Base-by-base conservation (phyloP, 2,329 filamentous ascomycete genomes). In the Monosporascus cannonballus region DNA sequence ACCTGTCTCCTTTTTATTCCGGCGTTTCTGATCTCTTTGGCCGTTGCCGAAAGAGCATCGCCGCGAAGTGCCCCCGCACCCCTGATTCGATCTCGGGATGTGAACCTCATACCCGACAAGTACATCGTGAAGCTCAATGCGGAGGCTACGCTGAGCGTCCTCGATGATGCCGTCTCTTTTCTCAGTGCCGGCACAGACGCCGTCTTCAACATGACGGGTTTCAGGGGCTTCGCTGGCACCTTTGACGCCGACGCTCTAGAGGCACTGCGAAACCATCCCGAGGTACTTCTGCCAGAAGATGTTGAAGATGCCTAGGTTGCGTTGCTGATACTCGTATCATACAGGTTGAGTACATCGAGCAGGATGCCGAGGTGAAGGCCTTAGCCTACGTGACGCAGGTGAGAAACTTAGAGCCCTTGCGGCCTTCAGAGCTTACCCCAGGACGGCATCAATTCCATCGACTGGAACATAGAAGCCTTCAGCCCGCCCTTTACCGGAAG, bases 81-180 rank as follows among this genome's bases (percentile, higher is more conserved):
- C 41, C 8, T 44, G n/a, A 15, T 44, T 24, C 41, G 20, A 11
- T 11, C 20, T 6, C n/a, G 41, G 6, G 41, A 44, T 15, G 41
- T 24, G 41, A 44, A 24, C 41, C 41, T 44, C 5, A 24, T 44
- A 18, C 41, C 41, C 20, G 41, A 44, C 56, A 74, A 70, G 57
- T 77, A 76, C 60, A 77, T 77, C 53, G 62, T 77, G 61, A 77
- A 73, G 34, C 57, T 77, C 18, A 73, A 74, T 60, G 63, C 68
- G 8, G 65, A 66, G 30, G 58, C 70, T 38, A 56, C 57, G 15
- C 54, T 63, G 17, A 54, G 60, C 1, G 60, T 66, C 15, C 55
- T 73, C 27, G 65, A 68, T 45, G 57, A 71, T 11, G 53, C 64
- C 34, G 57, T 63, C 54, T 54, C 56, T 24, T 42, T 58, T 49